Base-by-base conservation (phyloP, 306 rosid species). In the Ormosia emarginata region DNA sequence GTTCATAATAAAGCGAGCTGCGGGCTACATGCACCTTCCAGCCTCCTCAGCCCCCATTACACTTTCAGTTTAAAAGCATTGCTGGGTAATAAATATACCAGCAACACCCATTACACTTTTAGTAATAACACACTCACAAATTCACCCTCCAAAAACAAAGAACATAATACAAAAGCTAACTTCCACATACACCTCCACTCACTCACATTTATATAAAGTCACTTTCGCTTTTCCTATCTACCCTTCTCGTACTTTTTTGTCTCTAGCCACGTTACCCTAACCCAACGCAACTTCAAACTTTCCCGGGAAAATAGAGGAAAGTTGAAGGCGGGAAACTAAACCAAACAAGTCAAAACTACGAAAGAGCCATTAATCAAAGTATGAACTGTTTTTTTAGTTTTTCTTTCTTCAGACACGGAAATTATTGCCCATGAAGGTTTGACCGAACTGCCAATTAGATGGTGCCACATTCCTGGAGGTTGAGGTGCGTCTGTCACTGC, bases 371-470 rank as follows among this genome's bases (percentile, higher is more conserved):
- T n/a, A 7, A 7, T 8, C 8, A 15, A n/a, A 8, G 67, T 40
- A 46, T 8, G 7, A 10, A 3, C 0, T 9, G 11, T 17, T 5
- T 6, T 1, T 0, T 44, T 8, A 32, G 10, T 39, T 7, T 2
- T 39, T 1, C 29, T 15, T 34, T 11, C 3, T 9, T 86, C 18
- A 91, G 84, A 91, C 84, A 3, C 88, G 94, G 89, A 93, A 93
- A 91, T 93, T 93, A 85, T 86, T 93, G 43, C 97, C 97, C 32
- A 32, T 69, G 86, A 75, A 93, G 53, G 97, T 93, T 74, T 91
- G 91, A 0, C 97, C 97, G 33, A 93, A 93, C 87, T 87, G 88
- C 97, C 97, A 93, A 88, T 88, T 74, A 41, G 91, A 29, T 1
- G 97, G 93, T 5, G 93, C 97, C 86, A 90, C 90, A 91, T 91